These are phyloP conservation scores for Bisporella sp. DNA, from an alignment of 2,329 filamentous ascomycete genomes.

Conservation along the genomic window DNA sequence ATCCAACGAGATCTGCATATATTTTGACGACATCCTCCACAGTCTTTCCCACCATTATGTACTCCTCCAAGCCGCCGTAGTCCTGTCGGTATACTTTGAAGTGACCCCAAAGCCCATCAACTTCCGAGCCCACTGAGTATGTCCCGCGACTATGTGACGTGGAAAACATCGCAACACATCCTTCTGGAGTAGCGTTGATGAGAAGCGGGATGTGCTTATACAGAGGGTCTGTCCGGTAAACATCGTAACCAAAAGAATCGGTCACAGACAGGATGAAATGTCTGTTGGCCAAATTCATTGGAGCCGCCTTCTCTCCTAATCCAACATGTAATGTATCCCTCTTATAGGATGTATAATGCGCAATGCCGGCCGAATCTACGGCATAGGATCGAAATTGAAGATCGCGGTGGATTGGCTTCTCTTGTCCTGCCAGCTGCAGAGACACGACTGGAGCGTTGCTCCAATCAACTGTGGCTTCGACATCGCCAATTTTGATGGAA, in stretches of 20 bases:
- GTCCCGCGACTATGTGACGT: conserved; percentile 56
- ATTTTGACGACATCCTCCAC: conserved; percentile 57
- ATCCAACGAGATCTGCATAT: conserved; percentile 63
- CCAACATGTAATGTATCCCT: conserved; percentile 59
- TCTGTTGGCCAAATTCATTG: conserved; percentile 63
- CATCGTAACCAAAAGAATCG: conserved; percentile 68
- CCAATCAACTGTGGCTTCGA: conserved; percentile 54
- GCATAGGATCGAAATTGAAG: conserved; percentile 59
- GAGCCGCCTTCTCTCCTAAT: conserved; percentile 64
- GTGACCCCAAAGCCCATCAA: conserved; percentile 69
- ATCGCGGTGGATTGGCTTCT: conserved; percentile 53
- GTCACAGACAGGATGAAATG: conserved; percentile 61
- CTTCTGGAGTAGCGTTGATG: conserved; percentile 58
- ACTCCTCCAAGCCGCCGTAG: conserved; percentile 65
- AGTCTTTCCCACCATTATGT: conserved; percentile 59
- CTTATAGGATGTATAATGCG: conserved; percentile 59
- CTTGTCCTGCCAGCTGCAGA: conserved; percentile 41
- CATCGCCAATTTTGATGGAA: conserved; percentile 38
- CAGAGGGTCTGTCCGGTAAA: conserved; percentile 62
- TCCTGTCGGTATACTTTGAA: conserved; percentile 71
- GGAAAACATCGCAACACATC: conserved; percentile 62
- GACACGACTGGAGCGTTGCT: conserved; percentile 48
- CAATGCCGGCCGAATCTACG: conserved; percentile 52
- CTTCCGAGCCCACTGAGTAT: conserved; percentile 63
- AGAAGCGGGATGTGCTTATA: conserved; percentile 72